Conservation (phyloP, 148 eudicot genomes). For the Rhododendron griersonianum region DNA sequence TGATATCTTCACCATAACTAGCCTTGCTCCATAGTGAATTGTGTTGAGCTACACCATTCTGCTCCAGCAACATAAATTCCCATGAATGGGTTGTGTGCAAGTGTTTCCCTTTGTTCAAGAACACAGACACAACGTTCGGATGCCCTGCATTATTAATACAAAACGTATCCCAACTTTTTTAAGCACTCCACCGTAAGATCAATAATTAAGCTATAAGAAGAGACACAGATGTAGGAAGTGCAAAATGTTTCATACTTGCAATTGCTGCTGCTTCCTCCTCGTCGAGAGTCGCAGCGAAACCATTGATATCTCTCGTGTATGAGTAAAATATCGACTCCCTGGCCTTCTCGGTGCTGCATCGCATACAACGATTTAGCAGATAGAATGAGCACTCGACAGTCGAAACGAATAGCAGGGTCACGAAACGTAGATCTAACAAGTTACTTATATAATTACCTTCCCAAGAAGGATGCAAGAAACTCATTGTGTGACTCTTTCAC, state of each 20-base stretch:
- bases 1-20: slow-evolving; percentile 50
- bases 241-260: slow-evolving; percentile 34
- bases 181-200: background rate
- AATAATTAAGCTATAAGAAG: background rate
- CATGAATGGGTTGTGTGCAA: slow-evolving; percentile 73
- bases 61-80: slow-evolving; percentile 46
- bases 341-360: slow-evolving; percentile 44
- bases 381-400: background rate
- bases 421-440: background rate
- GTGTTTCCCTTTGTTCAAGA: slow-evolving; percentile 34
- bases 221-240: background rate
- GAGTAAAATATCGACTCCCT: slow-evolving; percentile 55
- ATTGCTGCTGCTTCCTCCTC: slow-evolving; percentile 49
- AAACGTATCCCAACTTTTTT: background rate
- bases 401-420: background rate
- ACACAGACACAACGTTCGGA: slow-evolving; percentile 55
- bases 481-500: slow-evolving; percentile 40
- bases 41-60: slow-evolving; percentile 14
- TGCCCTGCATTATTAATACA: slow-evolving; percentile 30
- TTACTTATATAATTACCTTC: slow-evolving; percentile 35
- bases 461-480: slow-evolving; percentile 50
- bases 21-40: slow-evolving; percentile 42
- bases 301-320: slow-evolving; percentile 50
- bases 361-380: background rate
- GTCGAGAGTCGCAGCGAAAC: slow-evolving; percentile 58